phyloP scores from a whole-genome alignment of 2,329 filamentous ascomycete genomes.

The Epichloe gansuensis region DNA sequence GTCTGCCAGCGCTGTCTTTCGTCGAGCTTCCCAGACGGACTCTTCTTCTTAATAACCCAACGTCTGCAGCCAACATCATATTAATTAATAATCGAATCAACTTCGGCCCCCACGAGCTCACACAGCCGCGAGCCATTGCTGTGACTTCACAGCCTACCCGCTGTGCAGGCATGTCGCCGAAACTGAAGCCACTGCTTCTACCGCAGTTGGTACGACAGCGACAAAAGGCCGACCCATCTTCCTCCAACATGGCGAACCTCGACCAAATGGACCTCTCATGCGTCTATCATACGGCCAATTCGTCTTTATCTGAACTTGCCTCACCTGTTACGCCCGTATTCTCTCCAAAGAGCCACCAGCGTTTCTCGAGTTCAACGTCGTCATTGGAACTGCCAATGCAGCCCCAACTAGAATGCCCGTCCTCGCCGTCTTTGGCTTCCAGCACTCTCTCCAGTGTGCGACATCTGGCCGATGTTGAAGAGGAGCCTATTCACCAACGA shows the following conservation, averaged over 20 bases:
- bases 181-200: conserved; percentile 7
- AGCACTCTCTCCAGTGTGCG: conserved; percentile 46
- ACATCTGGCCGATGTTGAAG: conserved; percentile 68
- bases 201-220: conserved; percentile 6
- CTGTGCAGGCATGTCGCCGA: conserved; percentile 5
- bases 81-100: neutral
- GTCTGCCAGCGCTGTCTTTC: neutral
- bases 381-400: conserved; percentile 52
- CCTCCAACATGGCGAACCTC: conserved; percentile 21
- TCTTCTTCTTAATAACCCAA: neutral
- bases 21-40: neutral
- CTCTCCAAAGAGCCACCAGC: conserved; percentile 49
- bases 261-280: conserved; percentile 24
- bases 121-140: neutral
- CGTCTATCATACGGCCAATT: conserved; percentile 37
- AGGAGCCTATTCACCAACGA: conserved; percentile 65
- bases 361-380: conserved; percentile 64
- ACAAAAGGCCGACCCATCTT: conserved; percentile 6
- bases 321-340: conserved; percentile 63
- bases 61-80: neutral
- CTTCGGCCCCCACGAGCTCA: neutral
- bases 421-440: conserved; percentile 19
- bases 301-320: conserved; percentile 53
- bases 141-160: conserved; percentile 1
- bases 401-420: conserved; percentile 12